A percentile compares a stretch with the other conserved stretches of the same genome.
These are phyloP conservation scores for Pseudogymnoascus sp. DNA, from an alignment of 2,329 filamentous ascomycete genomes.

Conservation along the genomic window DNA sequence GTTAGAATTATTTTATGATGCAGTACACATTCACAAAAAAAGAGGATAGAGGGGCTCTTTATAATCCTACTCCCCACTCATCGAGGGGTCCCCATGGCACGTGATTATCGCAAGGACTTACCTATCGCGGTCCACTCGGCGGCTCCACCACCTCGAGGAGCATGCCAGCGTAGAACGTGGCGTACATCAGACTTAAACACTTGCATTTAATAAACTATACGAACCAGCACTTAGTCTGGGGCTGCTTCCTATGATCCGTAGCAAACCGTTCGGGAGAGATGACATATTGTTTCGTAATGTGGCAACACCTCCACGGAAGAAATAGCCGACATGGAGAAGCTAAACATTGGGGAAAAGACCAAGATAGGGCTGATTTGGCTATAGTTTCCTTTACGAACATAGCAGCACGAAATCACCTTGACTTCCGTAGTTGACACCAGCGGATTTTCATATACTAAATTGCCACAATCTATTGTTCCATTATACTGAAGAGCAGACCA, in stretches of 20 bases:
- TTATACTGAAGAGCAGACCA: background rate
- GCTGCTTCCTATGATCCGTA: too few relatives aligned
- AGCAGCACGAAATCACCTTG: background rate
- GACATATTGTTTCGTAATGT: too few relatives aligned
- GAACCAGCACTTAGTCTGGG: too few relatives aligned
- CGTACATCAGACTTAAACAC: too few relatives aligned
- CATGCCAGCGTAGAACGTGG: background rate
- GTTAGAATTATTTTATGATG: conserved; percentile 14
- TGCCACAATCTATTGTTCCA: background rate
- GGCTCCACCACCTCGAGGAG: background rate
- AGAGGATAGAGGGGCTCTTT: background rate
- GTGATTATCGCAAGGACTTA: too few relatives aligned
- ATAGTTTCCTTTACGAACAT: background rate
- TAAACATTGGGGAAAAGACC: background rate
- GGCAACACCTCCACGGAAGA: background rate
- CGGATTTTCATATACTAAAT: background rate
- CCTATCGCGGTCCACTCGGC: background rate
- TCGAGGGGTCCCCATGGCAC: too few relatives aligned
- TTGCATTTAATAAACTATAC: too few relatives aligned
- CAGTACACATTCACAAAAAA: background rate
- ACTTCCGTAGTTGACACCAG: background rate
- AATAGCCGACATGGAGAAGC: background rate
- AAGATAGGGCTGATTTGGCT: background rate
- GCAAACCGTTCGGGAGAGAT: too few relatives aligned
- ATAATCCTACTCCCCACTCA: background rate